Conservation (phyloP, 148 eudicot species). For the Gaultheria prostrata region DNA sequence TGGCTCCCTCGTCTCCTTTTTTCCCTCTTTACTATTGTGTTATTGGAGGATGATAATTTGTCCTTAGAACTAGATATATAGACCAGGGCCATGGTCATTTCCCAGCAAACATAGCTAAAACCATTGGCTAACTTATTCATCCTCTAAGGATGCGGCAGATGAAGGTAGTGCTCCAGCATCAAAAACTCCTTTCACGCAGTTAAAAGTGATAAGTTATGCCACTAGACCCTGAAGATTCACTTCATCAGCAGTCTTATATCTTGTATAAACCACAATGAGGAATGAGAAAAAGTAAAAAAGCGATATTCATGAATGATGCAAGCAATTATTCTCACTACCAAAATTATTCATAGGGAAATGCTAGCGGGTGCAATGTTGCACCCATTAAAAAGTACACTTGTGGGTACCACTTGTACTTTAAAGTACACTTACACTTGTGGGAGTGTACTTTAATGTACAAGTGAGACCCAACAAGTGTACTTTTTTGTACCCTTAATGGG, state of each 20-base stretch:
- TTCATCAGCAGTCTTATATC: neutral
- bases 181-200: neutral
- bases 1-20: neutral
- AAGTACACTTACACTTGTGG: too few species aligned
- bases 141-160: constrained; percentile 11
- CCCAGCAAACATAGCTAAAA: constrained; percentile 8
- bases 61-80: neutral
- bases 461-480: too few species aligned
- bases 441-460: too few species aligned
- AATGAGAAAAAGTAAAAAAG: constrained; percentile 4
- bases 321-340: too few species aligned
- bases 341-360: too few species aligned
- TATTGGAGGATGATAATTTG: neutral
- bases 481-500: too few species aligned
- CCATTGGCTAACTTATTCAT: neutral
- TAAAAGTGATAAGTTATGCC: neutral
- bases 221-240: neutral
- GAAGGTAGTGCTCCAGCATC: neutral
- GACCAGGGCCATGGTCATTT: neutral
- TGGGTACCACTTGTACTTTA: too few species aligned
- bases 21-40: neutral
- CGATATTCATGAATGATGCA: neutral
- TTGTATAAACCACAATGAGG: neutral
- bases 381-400: too few species aligned
- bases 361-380: too few species aligned